Evolutionary conservation across 177 flowering plant species (phyloP).

Genomic region (Vitis hybrid): DNA sequence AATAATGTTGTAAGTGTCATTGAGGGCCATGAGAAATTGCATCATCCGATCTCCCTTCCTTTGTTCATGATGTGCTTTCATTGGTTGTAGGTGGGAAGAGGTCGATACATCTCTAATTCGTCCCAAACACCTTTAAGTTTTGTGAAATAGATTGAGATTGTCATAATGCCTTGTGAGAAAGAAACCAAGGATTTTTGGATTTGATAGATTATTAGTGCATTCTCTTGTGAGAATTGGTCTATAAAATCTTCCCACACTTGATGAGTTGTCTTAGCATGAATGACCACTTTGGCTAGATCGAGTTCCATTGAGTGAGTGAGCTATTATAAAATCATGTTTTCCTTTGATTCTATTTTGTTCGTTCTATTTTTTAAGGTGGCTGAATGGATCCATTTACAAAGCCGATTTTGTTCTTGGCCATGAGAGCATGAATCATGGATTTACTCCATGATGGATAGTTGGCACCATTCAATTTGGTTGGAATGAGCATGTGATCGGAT

Average conservation of each 20-base stretch:
- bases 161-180: too few relatives aligned
- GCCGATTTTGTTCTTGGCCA: constrained; percentile 10
- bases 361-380: constrained; percentile 1
- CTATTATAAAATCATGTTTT: constrained; percentile 16
- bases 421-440: constrained; percentile 10
- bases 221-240: neutral
- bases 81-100: neutral
- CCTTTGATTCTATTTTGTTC: constrained; percentile 3
- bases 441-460: neutral
- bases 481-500: neutral
- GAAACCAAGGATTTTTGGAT: neutral
- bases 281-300: neutral
- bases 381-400: constrained; percentile 9
- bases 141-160: constrained; percentile 10
- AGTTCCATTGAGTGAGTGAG: constrained; percentile 9
- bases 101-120: neutral
- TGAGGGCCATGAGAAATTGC: neutral
- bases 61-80: neutral
- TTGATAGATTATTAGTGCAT: constrained; percentile 7
- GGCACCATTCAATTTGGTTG: neutral
- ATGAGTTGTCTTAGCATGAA: neutral
- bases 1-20: too few relatives aligned
- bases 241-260: constrained; percentile 12
- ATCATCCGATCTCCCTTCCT: neutral
- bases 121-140: constrained; percentile 1